Evolutionary conservation across 768 basidiomycete genomes (phyloP).

Genomic region (Boletus sp.): DNA sequence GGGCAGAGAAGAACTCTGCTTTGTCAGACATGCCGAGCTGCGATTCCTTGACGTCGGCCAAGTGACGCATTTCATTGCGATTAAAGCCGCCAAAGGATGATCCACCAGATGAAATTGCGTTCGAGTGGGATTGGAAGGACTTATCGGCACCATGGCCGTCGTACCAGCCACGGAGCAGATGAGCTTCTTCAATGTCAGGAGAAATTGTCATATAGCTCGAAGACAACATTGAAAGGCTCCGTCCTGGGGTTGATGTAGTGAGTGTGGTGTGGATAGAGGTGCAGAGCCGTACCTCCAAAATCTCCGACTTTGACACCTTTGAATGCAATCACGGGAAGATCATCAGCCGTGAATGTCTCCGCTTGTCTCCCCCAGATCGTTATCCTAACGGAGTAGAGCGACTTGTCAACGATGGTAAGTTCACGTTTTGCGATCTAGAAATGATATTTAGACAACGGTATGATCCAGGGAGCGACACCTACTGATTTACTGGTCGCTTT

Average conservation of each 20-base stretch:
- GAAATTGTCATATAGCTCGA: conserved; percentile 80
- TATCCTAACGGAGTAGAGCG: conserved; percentile 72
- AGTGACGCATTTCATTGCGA: conserved; percentile 67
- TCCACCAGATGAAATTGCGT: conserved; percentile 35
- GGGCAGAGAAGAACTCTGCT: conserved; percentile 73
- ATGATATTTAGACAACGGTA: conserved; percentile 1
- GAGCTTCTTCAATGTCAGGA: conserved; percentile 91
- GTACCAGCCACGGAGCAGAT: conserved; percentile 88
- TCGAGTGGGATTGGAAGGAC: conserved; percentile 73
- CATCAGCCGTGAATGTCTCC: conserved; percentile 64
- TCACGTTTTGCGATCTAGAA: conserved; percentile 84
- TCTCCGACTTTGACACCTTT: conserved; percentile 94
- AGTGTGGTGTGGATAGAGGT: neutral
- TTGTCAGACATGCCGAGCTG: conserved; percentile 76
- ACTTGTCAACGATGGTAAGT: conserved; percentile 81
- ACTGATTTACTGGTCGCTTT: conserved; percentile 68
- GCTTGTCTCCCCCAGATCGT: conserved; percentile 98
- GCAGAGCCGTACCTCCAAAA: conserved; percentile 61
- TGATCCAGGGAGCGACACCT: conserved; percentile 1
- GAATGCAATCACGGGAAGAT: conserved; percentile 80
- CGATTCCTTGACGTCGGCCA: conserved; percentile 76
- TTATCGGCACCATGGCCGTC: conserved; percentile 63
- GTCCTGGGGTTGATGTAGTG: conserved; percentile 46
- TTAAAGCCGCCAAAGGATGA: conserved; percentile 51
- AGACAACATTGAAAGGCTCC: conserved; percentile 81